phyloP scores from a whole-genome alignment of 768 basidiomycete species.

The Epithele typhae region DNA sequence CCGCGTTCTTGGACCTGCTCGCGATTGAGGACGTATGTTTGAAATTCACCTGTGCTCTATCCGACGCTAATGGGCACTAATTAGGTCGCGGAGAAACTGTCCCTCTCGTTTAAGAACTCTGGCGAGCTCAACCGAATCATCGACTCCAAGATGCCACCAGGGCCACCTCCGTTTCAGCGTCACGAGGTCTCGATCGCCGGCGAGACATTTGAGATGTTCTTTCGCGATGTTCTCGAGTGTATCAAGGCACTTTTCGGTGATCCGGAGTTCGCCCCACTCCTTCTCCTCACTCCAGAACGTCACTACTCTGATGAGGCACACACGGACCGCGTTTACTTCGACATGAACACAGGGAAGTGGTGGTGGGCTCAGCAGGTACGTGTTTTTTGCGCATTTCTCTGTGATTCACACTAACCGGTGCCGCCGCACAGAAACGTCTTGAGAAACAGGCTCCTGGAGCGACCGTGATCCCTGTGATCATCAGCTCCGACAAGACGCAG shows the following conservation, averaged over 20 bases:
- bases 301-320: conserved; percentile 31
- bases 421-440: conserved; percentile 8
- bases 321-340: conserved; percentile 28
- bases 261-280: conserved; percentile 26
- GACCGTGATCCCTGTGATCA: conserved; percentile 19
- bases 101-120: conserved; percentile 29
- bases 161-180: conserved; percentile 23
- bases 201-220: conserved; percentile 30
- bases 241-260: conserved; percentile 32
- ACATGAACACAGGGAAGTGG: conserved; percentile 48
- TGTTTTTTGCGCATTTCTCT: neutral
- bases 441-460: conserved; percentile 15
- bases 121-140: conserved; percentile 31
- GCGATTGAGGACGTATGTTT: conserved; percentile 34
- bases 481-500: conserved; percentile 23
- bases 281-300: conserved; percentile 32
- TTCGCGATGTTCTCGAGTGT: conserved; percentile 34
- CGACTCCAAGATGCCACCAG: conserved; percentile 26
- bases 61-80: neutral
- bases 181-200: conserved; percentile 26
- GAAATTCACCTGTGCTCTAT: neutral
- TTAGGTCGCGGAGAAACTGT: conserved; percentile 21
- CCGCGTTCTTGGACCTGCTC: conserved; percentile 35
- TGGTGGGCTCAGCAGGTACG: conserved; percentile 48
- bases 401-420: neutral